A percentile compares a stretch with the other conserved stretches of the same genome.
These are phyloP conservation scores for Echeveria elegans DNA, from an alignment of 164 flowering plant genomes.

Conservation along the genomic window DNA sequence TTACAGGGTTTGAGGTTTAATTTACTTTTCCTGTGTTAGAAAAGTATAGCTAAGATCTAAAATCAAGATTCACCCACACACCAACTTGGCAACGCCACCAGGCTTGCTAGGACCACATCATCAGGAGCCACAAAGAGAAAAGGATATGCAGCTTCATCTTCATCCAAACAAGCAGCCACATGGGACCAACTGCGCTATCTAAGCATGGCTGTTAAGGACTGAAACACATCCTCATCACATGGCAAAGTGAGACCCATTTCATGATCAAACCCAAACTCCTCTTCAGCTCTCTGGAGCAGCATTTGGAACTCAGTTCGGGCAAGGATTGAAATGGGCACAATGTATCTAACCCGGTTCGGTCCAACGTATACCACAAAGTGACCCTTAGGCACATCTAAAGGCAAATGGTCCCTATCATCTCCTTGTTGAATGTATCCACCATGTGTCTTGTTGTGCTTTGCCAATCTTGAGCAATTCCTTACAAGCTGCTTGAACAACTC, in stretches of 20 bases:
- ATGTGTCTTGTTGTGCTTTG: neutral
- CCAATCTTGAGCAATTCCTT: neutral
- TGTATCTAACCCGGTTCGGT: constrained; percentile 1
- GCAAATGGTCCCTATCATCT: neutral
- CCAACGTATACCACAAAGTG: constrained; percentile 3
- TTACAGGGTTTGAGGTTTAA: neutral
- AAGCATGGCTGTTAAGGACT: neutral
- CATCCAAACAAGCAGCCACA: too few species aligned
- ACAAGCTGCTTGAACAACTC: constrained; percentile 5
- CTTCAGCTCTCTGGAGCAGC: constrained; percentile 1
- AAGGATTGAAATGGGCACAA: constrained; percentile 5
- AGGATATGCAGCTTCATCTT: neutral
- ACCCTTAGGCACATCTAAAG: constrained; percentile 2
- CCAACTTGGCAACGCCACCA: neutral
- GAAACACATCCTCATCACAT: constrained; percentile 1
- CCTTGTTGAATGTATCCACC: neutral
- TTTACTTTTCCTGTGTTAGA: neutral
- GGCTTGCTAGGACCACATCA: neutral
- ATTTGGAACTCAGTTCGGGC: constrained; percentile 3
- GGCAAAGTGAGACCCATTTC: constrained; percentile 6
- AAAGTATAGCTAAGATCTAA: neutral
- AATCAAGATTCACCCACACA: neutral
- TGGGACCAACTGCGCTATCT: neutral
- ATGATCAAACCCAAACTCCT: constrained; percentile 7
- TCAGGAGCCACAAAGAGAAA: neutral